Evolutionary conservation across 257 asterid species (phyloP).

Genomic region (Primulina huaijiensis): DNA sequence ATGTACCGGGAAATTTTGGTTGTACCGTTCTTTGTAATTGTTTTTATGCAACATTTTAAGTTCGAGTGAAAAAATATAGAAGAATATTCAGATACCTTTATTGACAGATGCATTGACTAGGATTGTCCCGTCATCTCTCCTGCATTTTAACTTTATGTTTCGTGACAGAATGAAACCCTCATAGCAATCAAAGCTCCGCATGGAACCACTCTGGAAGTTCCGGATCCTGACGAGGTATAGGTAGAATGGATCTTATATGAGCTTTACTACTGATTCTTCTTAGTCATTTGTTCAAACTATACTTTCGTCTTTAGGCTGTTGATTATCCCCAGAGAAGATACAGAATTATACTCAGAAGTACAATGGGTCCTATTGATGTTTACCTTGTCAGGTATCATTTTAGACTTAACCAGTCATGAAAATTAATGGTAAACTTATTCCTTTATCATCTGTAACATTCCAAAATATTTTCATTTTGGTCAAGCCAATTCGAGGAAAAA

Average conservation of each 20-base stretch:
- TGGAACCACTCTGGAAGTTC: slow-evolving; percentile 95
- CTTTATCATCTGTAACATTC: background rate
- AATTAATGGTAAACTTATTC: slow-evolving; percentile 6
- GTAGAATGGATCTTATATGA: slow-evolving; percentile 22
- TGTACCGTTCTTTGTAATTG: background rate
- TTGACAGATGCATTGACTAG: background rate
- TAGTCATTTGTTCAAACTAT: slow-evolving; percentile 17
- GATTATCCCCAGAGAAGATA: slow-evolving; percentile 95
- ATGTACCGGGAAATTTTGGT: background rate
- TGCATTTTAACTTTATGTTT: slow-evolving; percentile 16
- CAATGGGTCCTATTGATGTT: slow-evolving; percentile 95
- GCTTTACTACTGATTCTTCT: slow-evolving; percentile 25
- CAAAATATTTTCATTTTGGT: slow-evolving; percentile 23
- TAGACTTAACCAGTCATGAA: background rate
- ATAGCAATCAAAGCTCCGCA: slow-evolving; percentile 97
- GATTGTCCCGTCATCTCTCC: background rate
- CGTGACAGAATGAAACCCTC: slow-evolving; percentile 79
- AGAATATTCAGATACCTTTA: background rate
- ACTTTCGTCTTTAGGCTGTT: slow-evolving; percentile 52
- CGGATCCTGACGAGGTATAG: slow-evolving; percentile 92
- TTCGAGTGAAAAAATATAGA: background rate
- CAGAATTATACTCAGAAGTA: slow-evolving; percentile 90
- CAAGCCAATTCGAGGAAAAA: slow-evolving; percentile 90
- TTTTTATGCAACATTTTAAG: background rate
- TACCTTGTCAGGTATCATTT: slow-evolving; percentile 82